Percentiles rank a stretch among this genome's conserved stretches.
phyloP scores from a whole-genome alignment of 306 rosid species.

The Neltuma alba region DNA sequence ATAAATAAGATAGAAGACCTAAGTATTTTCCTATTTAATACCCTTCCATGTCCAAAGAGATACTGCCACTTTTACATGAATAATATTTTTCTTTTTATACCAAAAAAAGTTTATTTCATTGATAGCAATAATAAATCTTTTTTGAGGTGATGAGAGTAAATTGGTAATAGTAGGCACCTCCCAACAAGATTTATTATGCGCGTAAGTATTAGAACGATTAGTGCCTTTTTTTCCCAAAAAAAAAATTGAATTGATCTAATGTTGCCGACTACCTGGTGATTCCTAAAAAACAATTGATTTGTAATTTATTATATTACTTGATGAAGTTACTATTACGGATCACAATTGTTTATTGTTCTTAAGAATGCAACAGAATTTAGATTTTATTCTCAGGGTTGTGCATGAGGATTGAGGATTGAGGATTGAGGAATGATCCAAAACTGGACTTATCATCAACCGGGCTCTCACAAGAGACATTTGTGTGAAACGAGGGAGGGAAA shows the following conservation, averaged over 20 bases:
- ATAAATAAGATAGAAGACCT: too few relatives aligned
- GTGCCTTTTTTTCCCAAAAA: too few relatives aligned
- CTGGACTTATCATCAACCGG: too few relatives aligned
- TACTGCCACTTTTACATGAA: background rate
- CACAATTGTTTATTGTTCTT: background rate
- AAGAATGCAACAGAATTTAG: background rate
- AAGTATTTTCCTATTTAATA: too few relatives aligned
- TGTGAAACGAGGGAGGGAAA: conserved; percentile 15
- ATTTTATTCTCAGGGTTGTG: background rate
- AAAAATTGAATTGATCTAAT: too few relatives aligned
- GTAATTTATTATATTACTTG: background rate
- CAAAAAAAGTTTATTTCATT: background rate
- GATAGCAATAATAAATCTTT: too few relatives aligned
- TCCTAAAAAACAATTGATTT: background rate
- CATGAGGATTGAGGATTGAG: background rate
- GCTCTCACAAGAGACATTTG: background rate
- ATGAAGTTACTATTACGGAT: background rate
- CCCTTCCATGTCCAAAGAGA: background rate
- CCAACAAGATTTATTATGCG: too few relatives aligned
- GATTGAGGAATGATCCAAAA: too few relatives aligned
- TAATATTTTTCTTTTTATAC: background rate
- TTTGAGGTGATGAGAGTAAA: background rate
- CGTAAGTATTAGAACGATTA: too few relatives aligned
- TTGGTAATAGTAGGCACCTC: too few relatives aligned
- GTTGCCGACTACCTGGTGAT: background rate